These are phyloP conservation scores for Pseudotsuga menziesii DNA, from an alignment of 75 land plant species.

Conservation along the genomic window DNA sequence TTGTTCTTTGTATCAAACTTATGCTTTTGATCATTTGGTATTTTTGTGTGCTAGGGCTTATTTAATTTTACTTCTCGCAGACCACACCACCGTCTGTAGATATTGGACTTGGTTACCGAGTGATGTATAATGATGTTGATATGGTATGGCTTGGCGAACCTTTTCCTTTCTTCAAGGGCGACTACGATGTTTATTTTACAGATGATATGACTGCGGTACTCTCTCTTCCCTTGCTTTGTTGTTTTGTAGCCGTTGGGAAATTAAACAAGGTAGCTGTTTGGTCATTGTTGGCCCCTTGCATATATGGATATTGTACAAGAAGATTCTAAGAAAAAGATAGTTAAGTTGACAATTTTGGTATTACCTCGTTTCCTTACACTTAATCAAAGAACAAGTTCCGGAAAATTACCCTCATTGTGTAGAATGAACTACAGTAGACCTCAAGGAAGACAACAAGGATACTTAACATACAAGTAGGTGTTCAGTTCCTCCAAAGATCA, in stretches of 20 bases:
- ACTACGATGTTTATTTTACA: constrained; percentile 86
- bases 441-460: background rate
- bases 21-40: background rate
- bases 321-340: background rate
- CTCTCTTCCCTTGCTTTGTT: constrained; percentile 6
- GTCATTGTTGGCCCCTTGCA: background rate
- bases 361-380: background rate
- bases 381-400: background rate
- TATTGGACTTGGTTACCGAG: constrained; percentile 90
- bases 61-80: constrained; percentile 95
- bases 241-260: background rate
- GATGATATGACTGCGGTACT: constrained; percentile 80
- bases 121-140: constrained; percentile 97
- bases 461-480: background rate
- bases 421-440: background rate
- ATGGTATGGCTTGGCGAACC: constrained; percentile 98
- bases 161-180: constrained; percentile 62
- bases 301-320: too few relatives aligned
- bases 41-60: constrained; percentile 61
- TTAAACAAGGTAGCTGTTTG: background rate
- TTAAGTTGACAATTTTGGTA: background rate
- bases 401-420: background rate
- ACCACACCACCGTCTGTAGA: constrained; percentile 74
- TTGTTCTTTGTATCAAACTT: background rate
- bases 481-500: background rate